Evolutionary conservation across 805 yeast species (phyloP).

Genomic region (Schwanniomyces vanrijiae): DNA sequence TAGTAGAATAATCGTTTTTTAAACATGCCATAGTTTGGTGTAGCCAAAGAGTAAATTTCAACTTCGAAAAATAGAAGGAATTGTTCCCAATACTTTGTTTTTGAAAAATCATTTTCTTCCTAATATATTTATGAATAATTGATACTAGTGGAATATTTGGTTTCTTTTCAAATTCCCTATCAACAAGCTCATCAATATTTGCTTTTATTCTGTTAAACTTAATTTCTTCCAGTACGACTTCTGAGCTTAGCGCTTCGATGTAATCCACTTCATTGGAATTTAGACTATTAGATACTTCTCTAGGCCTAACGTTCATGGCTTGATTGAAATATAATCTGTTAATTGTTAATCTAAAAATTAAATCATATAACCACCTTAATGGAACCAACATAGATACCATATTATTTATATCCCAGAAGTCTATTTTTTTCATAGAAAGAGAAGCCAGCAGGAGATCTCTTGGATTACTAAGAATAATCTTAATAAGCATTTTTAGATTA

Average conservation of each 20-base stretch:
- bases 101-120: conserved; percentile 2
- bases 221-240: conserved; percentile 9
- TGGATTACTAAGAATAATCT: conserved; percentile 2
- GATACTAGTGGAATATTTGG: conserved; percentile 1
- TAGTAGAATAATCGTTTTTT: conserved; percentile 31
- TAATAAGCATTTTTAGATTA: conserved; percentile 8
- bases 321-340: conserved; percentile 33
- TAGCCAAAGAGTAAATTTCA: conserved; percentile 14
- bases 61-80: conserved; percentile 8
- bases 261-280: conserved; percentile 17
- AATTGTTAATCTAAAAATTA: conserved; percentile 29
- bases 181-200: background rate
- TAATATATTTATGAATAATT: conserved; percentile 1
- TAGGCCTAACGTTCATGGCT: conserved; percentile 26
- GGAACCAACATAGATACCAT: conserved; percentile 37
- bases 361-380: conserved; percentile 35
- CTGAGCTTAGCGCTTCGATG: conserved; percentile 19
- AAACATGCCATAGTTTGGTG: conserved; percentile 33
- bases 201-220: conserved; percentile 7
- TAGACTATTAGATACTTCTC: conserved; percentile 33
- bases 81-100: background rate
- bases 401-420: conserved; percentile 28
- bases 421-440: conserved; percentile 20
- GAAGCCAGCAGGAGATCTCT: conserved; percentile 1
- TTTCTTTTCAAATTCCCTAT: conserved; percentile 2